phyloP scores from a whole-genome alignment of 2,329 filamentous ascomycete species.

The Aspergillus brasiliensis region DNA sequence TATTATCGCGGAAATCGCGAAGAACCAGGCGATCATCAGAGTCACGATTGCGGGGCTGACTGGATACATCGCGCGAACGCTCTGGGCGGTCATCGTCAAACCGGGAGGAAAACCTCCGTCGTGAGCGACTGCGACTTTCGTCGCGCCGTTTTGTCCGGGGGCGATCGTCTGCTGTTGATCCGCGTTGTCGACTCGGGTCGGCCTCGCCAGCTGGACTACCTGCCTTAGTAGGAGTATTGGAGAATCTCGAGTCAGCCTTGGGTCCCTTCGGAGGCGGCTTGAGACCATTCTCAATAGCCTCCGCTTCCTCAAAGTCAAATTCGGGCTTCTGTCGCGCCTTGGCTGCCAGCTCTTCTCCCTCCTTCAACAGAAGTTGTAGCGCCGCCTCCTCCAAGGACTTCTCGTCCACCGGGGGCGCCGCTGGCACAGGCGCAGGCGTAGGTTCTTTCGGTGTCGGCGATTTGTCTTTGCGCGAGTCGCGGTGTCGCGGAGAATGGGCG shows the following conservation, averaged over 20 bases:
- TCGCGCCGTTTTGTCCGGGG: conserved; percentile 28
- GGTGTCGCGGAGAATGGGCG: conserved; percentile 30
- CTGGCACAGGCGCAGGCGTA: conserved; percentile 28
- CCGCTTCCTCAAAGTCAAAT: conserved; percentile 53
- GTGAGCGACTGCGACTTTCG: conserved; percentile 33
- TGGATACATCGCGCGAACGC: conserved; percentile 32
- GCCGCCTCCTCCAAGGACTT: conserved; percentile 60
- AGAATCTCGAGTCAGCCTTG: conserved; percentile 33
- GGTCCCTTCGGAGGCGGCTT: conserved; percentile 34
- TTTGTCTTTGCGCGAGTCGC: conserved; percentile 36
- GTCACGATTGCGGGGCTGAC: conserved; percentile 36
- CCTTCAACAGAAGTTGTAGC: conserved; percentile 55
- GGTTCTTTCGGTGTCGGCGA: conserved; percentile 37
- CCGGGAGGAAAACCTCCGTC: conserved; percentile 29
- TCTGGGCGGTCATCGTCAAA: conserved; percentile 34
- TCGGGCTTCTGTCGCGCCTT: conserved; percentile 54
- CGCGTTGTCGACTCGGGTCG: conserved; percentile 27
- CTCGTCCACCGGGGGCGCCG: conserved; percentile 48
- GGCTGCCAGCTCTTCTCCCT: conserved; percentile 57
- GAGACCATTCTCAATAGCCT: conserved; percentile 43
- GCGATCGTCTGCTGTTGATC: conserved; percentile 31
- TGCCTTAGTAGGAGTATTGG: conserved; percentile 30
- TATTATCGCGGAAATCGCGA: conserved; percentile 33
- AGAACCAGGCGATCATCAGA: conserved; percentile 35
- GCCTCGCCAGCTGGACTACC: conserved; percentile 32